Conservation (phyloP, 2,329 filamentous ascomycete genomes). For the Trichoderma gracile region DNA sequence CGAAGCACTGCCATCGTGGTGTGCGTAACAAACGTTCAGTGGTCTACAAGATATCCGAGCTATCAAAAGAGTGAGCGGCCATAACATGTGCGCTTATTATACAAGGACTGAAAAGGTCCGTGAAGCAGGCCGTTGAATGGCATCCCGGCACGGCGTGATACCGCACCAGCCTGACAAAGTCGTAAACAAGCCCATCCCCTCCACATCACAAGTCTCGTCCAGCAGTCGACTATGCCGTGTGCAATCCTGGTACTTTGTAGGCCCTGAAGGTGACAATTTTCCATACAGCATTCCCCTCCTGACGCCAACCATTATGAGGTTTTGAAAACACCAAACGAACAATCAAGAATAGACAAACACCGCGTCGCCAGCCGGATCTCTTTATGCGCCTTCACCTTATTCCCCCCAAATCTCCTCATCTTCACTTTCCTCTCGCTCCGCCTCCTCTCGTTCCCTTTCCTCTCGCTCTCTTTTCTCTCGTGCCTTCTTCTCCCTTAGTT, state of each 20-base stretch:
- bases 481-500: too few relatives aligned
- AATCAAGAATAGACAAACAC: neutral
- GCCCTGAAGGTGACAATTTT: neutral
- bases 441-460: too few relatives aligned
- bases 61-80: neutral
- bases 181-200: slow-evolving; percentile 8
- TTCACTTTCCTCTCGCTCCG: too few relatives aligned
- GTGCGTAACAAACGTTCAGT: too few relatives aligned
- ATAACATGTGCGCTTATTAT: neutral
- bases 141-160: neutral
- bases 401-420: too few relatives aligned
- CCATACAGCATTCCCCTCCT: neutral
- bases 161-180: slow-evolving; percentile 4
- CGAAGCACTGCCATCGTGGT: too few relatives aligned
- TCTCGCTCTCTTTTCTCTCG: too few relatives aligned
- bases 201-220: slow-evolving; percentile 11
- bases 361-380: too few relatives aligned
- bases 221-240: slow-evolving; percentile 1
- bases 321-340: too few relatives aligned
- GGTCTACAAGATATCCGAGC: neutral
- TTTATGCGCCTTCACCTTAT: too few relatives aligned
- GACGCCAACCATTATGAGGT: slow-evolving; percentile 14
- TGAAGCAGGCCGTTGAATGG: neutral
- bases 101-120: neutral
- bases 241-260: neutral